Percentiles rank a stretch among this genome's conserved stretches.
These are phyloP conservation scores for Phytophthora fragariae DNA, from an alignment of 352 stramenopile genomes.

Conservation along the genomic window DNA sequence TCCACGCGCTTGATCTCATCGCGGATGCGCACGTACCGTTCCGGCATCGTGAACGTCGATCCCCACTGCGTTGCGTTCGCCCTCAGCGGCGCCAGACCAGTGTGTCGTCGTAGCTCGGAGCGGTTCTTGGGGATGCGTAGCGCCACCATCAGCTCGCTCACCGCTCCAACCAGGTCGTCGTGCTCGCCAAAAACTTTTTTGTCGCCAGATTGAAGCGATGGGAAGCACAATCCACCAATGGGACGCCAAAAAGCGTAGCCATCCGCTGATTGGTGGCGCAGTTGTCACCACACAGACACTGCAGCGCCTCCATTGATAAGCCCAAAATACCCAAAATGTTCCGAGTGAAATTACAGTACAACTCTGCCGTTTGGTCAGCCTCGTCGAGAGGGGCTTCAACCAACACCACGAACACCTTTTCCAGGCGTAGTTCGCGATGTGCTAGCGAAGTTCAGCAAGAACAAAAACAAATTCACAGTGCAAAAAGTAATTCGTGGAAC, in stretches of 20 bases:
- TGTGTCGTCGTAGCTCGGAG: conserved; percentile 1
- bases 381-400: conserved; percentile 1
- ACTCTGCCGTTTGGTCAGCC: neutral
- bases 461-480: too few species aligned
- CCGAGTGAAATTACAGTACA: neutral
- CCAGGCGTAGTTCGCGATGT: too few species aligned
- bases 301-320: neutral
- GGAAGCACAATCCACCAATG: conserved; percentile 6
- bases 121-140: conserved; percentile 1
- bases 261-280: conserved; percentile 9
- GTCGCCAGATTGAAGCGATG: conserved; percentile 19
- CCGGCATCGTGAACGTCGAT: conserved; percentile 6
- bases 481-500: too few species aligned
- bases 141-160: neutral
- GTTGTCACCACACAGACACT: conserved; percentile 10
- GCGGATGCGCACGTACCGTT: conserved; percentile 13
- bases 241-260: neutral
- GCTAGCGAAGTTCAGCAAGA: too few species aligned
- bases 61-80: neutral
- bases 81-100: neutral
- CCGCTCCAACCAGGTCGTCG: neutral
- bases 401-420: neutral
- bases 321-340: neutral
- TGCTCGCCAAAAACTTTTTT: conserved; percentile 4
- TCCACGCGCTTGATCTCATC: conserved; percentile 15